Evolutionary conservation across 148 eudicot genomes (phyloP).

Genomic region (Hydrangea macrophylla): DNA sequence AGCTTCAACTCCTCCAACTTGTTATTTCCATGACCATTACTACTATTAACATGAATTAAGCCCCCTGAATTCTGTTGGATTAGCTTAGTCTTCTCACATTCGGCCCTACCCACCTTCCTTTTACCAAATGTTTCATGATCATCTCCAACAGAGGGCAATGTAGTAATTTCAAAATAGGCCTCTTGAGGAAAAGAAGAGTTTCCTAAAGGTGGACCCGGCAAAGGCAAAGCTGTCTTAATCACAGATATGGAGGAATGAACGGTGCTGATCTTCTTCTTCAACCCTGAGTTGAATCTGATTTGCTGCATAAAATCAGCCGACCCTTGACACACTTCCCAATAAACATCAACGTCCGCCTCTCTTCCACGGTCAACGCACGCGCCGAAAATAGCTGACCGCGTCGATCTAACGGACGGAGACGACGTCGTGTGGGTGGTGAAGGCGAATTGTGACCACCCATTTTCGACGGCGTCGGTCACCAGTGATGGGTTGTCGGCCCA

Average conservation of each 20-base stretch:
- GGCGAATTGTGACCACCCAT: slow-evolving; percentile 83
- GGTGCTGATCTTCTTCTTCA: slow-evolving; percentile 22
- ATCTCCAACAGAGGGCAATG: slow-evolving; percentile 20
- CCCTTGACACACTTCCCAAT: slow-evolving; percentile 74
- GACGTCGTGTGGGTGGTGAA: slow-evolving; percentile 29
- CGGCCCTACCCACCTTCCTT: background rate
- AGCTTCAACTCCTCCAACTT: slow-evolving; percentile 30
- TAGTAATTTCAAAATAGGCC: slow-evolving; percentile 75
- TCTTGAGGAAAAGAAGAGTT: slow-evolving; percentile 72
- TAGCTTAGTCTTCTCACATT: slow-evolving; percentile 48
- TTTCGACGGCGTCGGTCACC: slow-evolving; percentile 63
- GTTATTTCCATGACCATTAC: slow-evolving; percentile 11
- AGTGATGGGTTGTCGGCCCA: slow-evolving; percentile 78
- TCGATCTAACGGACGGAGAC: slow-evolving; percentile 39
- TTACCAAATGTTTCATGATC: slow-evolving; percentile 14
- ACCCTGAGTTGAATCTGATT: slow-evolving; percentile 43
- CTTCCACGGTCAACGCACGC: slow-evolving; percentile 19
- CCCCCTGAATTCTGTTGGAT: slow-evolving; percentile 31
- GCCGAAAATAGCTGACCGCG: slow-evolving; percentile 28
- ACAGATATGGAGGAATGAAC: slow-evolving; percentile 19
- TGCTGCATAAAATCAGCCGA: slow-evolving; percentile 76
- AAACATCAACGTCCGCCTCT: slow-evolving; percentile 37
- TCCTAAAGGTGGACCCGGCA: slow-evolving; percentile 76
- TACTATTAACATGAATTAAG: slow-evolving; percentile 19
- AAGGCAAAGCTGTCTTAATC: slow-evolving; percentile 49